phyloP scores from a whole-genome alignment of 1,139 yeast genomes.

The Pichia sp. region DNA sequence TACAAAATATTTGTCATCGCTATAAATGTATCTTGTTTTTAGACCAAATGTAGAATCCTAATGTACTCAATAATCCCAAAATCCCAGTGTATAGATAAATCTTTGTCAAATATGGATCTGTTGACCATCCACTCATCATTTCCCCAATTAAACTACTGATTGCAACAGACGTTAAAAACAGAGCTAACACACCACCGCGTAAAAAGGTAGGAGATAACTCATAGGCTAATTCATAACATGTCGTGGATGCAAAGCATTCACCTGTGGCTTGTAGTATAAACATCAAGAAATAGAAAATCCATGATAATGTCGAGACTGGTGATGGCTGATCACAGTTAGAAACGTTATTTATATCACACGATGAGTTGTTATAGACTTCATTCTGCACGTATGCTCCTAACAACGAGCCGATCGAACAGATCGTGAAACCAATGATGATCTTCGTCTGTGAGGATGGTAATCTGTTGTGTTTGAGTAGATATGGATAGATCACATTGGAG shows the following conservation, averaged over 20 bases:
- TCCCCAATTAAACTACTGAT: conserved; percentile 54
- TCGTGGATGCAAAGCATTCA: conserved; percentile 67
- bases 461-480: conserved; percentile 51
- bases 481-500: conserved; percentile 57
- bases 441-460: conserved; percentile 69
- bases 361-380: conserved; percentile 68
- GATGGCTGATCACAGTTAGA: conserved; percentile 38
- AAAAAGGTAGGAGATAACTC: conserved; percentile 64
- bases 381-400: conserved; percentile 83
- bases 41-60: conserved; percentile 10
- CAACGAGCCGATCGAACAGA: conserved; percentile 68
- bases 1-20: too few species aligned
- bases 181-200: conserved; percentile 68
- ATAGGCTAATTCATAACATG: conserved; percentile 71
- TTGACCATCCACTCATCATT: conserved; percentile 26
- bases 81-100: conserved; percentile 24
- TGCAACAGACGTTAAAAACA: conserved; percentile 61
- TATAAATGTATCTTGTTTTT: neutral
- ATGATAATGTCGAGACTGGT: conserved; percentile 49
- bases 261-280: conserved; percentile 60
- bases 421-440: conserved; percentile 72
- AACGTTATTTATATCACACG: conserved; percentile 66
- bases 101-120: conserved; percentile 26
- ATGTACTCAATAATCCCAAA: conserved; percentile 17
- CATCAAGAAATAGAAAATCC: conserved; percentile 53